A percentile compares a stretch with the other conserved stretches of the same genome.
Evolutionary conservation across 306 rosid genomes (phyloP).

Genomic region (Pyrus bretschneideri): DNA sequence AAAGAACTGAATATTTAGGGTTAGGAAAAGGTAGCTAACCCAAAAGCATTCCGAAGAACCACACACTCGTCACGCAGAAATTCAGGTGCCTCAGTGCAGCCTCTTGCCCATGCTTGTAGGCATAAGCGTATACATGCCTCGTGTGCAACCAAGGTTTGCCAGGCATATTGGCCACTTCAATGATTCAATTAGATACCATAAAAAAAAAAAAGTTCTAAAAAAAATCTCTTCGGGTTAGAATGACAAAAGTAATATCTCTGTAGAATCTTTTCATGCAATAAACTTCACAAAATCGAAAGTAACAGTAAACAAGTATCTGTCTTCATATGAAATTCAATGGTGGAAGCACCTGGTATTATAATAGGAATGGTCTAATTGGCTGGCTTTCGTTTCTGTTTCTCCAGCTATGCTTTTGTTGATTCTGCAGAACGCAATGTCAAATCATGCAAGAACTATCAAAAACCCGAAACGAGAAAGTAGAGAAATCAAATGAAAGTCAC

Average conservation of each 20-base stretch:
- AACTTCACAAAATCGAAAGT: neutral
- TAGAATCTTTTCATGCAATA: neutral
- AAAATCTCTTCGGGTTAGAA: neutral
- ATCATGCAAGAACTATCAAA: neutral
- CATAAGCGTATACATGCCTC: conserved; percentile 93
- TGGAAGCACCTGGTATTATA: conserved; percentile 57
- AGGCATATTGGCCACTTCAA: conserved; percentile 79
- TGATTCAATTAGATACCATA: conserved; percentile 18
- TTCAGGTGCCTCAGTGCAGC: conserved; percentile 86
- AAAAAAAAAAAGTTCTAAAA: neutral
- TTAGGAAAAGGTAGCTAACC: conserved; percentile 41
- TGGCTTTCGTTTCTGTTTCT: conserved; percentile 39
- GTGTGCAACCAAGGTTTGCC: conserved; percentile 91
- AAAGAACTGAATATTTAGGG: neutral
- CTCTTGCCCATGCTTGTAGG: conserved; percentile 88
- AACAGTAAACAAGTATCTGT: neutral
- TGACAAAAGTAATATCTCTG: neutral
- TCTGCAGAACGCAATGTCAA: conserved; percentile 32
- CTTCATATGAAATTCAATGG: neutral
- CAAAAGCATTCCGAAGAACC: conserved; percentile 86
- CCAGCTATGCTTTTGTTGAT: conserved; percentile 28
- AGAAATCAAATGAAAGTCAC: neutral
- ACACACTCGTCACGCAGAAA: conserved; percentile 74
- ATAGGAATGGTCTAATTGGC: conserved; percentile 33
- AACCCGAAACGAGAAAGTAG: neutral